These are phyloP conservation scores for Glebionis coronaria DNA, from an alignment of 129 eudicot species.

Conservation along the genomic window DNA sequence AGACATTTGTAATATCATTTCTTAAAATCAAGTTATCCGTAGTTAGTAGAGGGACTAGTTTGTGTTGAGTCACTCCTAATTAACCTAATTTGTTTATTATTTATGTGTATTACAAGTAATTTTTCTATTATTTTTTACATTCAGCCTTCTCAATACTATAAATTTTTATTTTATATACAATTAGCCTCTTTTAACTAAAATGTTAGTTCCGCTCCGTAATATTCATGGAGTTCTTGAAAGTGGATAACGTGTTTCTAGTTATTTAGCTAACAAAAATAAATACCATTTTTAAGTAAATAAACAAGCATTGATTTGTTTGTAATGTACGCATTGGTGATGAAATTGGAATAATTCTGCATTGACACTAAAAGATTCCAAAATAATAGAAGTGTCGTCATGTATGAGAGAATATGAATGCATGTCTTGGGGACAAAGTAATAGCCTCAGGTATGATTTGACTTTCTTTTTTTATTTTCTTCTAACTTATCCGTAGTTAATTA, in stretches of 20 bases:
- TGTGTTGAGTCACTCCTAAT: no score
- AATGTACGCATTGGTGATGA: background rate
- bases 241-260: background rate
- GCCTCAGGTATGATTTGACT: conserved; percentile 19
- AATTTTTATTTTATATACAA: no score
- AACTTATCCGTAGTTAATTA: no score
- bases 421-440: conserved; percentile 33
- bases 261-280: background rate
- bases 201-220: no score
- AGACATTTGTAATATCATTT: no score
- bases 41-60: no score
- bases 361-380: background rate
- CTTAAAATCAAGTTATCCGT: no score
- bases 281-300: background rate
- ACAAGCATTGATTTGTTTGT: conserved; percentile 7
- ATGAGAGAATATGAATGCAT: conserved; percentile 9
- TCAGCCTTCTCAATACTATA: no score
- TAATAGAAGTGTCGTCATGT: conserved; percentile 16
- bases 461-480: background rate
- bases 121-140: no score
- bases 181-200: no score
- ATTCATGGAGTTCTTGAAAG: background rate
- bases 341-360: background rate
- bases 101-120: no score
- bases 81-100: no score